phyloP scores from a whole-genome alignment of 2,329 filamentous ascomycete species.

The Claviceps africana region DNA sequence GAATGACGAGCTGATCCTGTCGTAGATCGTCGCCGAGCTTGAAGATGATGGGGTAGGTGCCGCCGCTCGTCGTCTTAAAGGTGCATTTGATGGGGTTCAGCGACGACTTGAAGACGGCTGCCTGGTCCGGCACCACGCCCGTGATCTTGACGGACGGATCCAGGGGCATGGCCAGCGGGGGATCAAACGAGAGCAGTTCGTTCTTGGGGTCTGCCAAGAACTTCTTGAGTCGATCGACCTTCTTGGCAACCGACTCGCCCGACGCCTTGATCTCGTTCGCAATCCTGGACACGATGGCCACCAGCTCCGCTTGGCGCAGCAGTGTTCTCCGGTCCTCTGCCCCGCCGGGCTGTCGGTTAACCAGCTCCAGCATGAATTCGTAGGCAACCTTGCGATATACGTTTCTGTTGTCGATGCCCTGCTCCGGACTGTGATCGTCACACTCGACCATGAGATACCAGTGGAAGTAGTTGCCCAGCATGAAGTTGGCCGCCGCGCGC shows the following conservation, averaged over 20 bases:
- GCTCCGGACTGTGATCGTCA: constrained; percentile 67
- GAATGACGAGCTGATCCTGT: constrained; percentile 93
- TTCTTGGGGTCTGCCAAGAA: constrained; percentile 81
- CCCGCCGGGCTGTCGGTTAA: constrained; percentile 54
- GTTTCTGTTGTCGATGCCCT: constrained; percentile 60
- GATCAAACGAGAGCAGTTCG: constrained; percentile 69
- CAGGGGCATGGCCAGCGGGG: constrained; percentile 73
- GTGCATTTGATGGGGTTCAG: constrained; percentile 81
- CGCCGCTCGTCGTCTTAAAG: constrained; percentile 67
- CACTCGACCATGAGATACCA: constrained; percentile 99
- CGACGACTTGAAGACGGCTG: constrained; percentile 89
- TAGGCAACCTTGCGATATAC: constrained; percentile 90
- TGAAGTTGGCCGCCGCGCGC: constrained; percentile 75
- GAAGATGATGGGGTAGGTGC: constrained; percentile 85
- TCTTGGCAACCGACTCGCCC: constrained; percentile 61
- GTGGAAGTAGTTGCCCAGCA: constrained; percentile 86
- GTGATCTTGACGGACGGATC: constrained; percentile 71
- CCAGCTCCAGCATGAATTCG: constrained; percentile 85
- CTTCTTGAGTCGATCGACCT: constrained; percentile 72
- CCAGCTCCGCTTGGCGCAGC: constrained; percentile 75
- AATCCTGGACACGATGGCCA: constrained; percentile 75
- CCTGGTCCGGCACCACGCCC: constrained; percentile 70
- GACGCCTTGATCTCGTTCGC: constrained; percentile 77
- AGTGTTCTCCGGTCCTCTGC: constrained; percentile 61
- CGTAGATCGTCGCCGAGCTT: constrained; percentile 93